Evolutionary conservation across 2,329 filamentous ascomycete genomes (phyloP).

Genomic region (Colletotrichum sidae): DNA sequence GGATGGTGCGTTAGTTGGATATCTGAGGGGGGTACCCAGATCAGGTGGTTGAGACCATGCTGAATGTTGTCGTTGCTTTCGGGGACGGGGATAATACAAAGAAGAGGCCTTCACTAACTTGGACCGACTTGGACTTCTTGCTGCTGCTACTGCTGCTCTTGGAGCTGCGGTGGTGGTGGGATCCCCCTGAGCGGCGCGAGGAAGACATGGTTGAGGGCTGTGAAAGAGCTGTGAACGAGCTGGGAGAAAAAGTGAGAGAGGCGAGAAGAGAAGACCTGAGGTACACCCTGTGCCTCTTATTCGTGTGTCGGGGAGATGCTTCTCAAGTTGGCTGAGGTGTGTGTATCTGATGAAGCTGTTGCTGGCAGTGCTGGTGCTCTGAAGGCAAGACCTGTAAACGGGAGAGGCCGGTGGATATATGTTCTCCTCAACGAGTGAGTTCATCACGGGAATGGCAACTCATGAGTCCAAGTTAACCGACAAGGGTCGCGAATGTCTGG

Average conservation of each 20-base stretch:
- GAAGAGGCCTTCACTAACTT: constrained; percentile 46
- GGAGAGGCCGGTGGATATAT: constrained; percentile 25
- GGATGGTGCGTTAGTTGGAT: constrained; percentile 2
- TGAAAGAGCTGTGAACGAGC: not conserved
- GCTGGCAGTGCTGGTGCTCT: not conserved
- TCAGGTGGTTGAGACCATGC: not conserved
- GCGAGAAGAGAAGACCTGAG: not conserved
- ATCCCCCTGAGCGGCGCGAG: constrained; percentile 41
- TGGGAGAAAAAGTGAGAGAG: not conserved
- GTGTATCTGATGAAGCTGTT: constrained; percentile 17
- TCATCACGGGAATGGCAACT: not conserved
- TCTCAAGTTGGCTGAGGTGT: not conserved
- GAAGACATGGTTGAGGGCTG: constrained; percentile 43
- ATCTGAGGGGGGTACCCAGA: not conserved
- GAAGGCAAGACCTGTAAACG: not conserved
- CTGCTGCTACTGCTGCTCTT: constrained; percentile 41
- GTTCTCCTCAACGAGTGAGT: not conserved
- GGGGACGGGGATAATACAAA: constrained; percentile 40
- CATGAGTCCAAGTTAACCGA: not conserved
- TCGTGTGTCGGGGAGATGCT: not conserved
- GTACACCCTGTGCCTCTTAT: no score
- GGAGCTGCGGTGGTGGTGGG: constrained; percentile 40
- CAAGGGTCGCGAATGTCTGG: constrained; percentile 1
- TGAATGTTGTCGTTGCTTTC: not conserved
- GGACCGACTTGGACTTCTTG: constrained; percentile 44